phyloP scores from a whole-genome alignment of 371 early-diverging fungal genomes.

The Zychaea mexicana region DNA sequence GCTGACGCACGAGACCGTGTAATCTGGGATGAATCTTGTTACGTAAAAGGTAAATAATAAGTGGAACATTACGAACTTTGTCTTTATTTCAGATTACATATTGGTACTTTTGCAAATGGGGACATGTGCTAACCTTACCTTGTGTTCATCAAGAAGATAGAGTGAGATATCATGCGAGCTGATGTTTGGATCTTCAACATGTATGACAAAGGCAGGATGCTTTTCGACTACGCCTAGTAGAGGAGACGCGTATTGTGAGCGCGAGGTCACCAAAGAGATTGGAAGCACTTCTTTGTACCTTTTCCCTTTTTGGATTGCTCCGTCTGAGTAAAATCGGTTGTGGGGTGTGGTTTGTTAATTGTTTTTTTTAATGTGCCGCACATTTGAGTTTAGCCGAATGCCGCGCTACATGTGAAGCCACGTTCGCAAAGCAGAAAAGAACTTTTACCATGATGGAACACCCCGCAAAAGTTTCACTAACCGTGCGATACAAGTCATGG shows the following conservation, averaged over 20 bases:
- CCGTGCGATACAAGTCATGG: conserved; percentile 33
- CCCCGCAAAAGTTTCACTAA: conserved; percentile 39
- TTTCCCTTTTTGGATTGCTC: conserved; percentile 2
- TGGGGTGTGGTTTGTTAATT: not conserved
- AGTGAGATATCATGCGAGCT: conserved; percentile 44
- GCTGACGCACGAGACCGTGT: not conserved
- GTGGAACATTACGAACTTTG: not conserved
- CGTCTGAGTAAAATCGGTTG: not conserved
- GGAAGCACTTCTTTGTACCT: conserved; percentile 1
- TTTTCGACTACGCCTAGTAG: conserved; percentile 22
- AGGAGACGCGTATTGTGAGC: not conserved
- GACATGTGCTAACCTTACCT: conserved; percentile 12
- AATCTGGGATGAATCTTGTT: conserved; percentile 6
- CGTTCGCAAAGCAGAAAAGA: not conserved
- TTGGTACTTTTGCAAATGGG: too few species aligned
- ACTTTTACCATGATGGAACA: conserved; percentile 25
- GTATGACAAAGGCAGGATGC: conserved; percentile 58
- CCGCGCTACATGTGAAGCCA: not conserved
- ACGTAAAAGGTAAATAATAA: not conserved
- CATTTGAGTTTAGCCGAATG: not conserved
- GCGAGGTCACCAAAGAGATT: not conserved
- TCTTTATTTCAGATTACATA: too few species aligned
- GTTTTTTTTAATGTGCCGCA: not conserved
- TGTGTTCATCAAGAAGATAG: conserved; percentile 21
- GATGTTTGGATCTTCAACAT: conserved; percentile 38